A percentile compares a stretch with the other conserved stretches of the same genome.
Conservation (phyloP, 1,139 yeast species). For the Pichia terricola region DNA sequence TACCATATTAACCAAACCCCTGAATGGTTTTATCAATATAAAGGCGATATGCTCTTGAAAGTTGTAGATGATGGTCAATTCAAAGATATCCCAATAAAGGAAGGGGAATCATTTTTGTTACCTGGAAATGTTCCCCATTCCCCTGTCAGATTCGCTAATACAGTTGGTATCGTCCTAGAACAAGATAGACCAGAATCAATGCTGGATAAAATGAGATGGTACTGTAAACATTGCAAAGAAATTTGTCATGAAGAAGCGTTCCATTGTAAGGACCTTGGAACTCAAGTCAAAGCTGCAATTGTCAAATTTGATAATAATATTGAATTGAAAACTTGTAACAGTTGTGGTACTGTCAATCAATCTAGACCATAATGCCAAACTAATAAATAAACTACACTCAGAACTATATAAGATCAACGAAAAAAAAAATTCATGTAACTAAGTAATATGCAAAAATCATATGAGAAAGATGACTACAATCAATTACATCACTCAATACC, state of each 20-base stretch:
- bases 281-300: conserved; percentile 83
- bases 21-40: conserved; percentile 82
- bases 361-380: conserved; percentile 39
- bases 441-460: too few species aligned
- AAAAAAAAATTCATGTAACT: background rate
- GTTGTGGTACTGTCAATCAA: conserved; percentile 65
- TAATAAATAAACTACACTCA: background rate
- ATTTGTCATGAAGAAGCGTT: conserved; percentile 63
- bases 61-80: conserved; percentile 81
- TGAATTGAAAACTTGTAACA: conserved; percentile 58
- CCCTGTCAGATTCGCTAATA: conserved; percentile 77
- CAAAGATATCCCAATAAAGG: conserved; percentile 63
- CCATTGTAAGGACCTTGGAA: conserved; percentile 74
- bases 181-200: conserved; percentile 75
- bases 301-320: conserved; percentile 55
- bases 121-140: conserved; percentile 85
- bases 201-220: conserved; percentile 53
- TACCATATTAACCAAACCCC: conserved; percentile 93
- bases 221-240: conserved; percentile 59
- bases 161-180: conserved; percentile 90
- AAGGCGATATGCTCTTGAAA: conserved; percentile 75
- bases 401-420: background rate
- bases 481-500: too few species aligned
- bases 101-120: conserved; percentile 79
- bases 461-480: too few species aligned